These are phyloP conservation scores for Yamadazyma spencermartinsiae DNA, from an alignment of 1,139 yeast genomes.

Conservation along the genomic window DNA sequence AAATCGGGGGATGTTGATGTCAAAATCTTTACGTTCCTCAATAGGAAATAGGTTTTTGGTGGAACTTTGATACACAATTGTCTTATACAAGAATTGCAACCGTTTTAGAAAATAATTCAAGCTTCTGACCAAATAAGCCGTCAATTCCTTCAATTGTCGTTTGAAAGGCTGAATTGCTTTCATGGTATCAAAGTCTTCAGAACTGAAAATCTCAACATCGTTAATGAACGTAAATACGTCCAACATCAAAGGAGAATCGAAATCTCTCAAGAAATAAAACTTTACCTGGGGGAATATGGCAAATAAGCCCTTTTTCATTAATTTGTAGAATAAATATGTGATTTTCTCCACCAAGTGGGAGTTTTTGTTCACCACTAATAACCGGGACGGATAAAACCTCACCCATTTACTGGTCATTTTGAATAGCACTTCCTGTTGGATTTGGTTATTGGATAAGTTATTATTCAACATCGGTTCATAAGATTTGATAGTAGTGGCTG, in stretches of 20 bases:
- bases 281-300: constrained; percentile 45
- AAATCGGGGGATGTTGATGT: constrained; percentile 26
- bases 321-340: constrained; percentile 35
- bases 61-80: constrained; percentile 27
- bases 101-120: constrained; percentile 26
- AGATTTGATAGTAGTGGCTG: constrained; percentile 24
- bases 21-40: constrained; percentile 27
- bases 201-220: constrained; percentile 28
- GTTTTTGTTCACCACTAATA: constrained; percentile 22
- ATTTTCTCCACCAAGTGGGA: constrained; percentile 35
- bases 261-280: constrained; percentile 42
- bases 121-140: constrained; percentile 37
- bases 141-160: constrained; percentile 24
- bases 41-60: constrained; percentile 29
- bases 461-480: constrained; percentile 30
- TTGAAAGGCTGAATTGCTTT: constrained; percentile 11
- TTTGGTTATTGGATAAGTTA: constrained; percentile 26
- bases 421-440: constrained; percentile 39
- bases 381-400: constrained; percentile 32
- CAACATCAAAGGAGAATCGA: constrained; percentile 44
- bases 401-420: constrained; percentile 43
- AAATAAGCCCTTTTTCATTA: constrained; percentile 35
- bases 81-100: constrained; percentile 18
- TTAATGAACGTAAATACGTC: constrained; percentile 33
- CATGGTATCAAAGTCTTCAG: constrained; percentile 18